These are phyloP conservation scores for Themeda triandra DNA, from an alignment of 176 grass and related monocot genomes.

Conservation along the genomic window DNA sequence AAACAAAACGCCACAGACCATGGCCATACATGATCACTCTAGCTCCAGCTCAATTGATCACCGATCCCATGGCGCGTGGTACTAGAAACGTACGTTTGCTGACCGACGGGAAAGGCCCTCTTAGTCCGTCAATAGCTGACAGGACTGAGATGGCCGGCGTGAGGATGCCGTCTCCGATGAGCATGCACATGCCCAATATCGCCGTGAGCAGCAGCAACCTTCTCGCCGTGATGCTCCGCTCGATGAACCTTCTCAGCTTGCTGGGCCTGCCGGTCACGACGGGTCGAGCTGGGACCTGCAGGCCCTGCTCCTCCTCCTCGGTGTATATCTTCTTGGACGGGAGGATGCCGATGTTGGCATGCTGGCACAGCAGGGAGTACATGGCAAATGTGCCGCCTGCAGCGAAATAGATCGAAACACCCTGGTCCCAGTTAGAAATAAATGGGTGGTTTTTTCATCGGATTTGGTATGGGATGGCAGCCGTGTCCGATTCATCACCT, in stretches of 20 bases:
- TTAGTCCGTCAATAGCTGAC: conserved; percentile 70
- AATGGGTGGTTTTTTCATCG: background rate
- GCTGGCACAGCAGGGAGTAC: conserved; percentile 73
- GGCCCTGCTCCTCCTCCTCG: conserved; percentile 18
- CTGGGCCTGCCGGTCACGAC: conserved; percentile 22
- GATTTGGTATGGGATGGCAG: background rate
- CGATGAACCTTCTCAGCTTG: conserved; percentile 57
- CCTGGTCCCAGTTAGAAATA: background rate
- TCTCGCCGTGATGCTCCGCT: conserved; percentile 60
- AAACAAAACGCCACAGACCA: background rate
- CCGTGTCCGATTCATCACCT: no score
- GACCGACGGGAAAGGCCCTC: conserved; percentile 61
- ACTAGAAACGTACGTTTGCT: conserved; percentile 39
- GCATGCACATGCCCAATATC: conserved; percentile 82
- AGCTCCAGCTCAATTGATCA: no score
- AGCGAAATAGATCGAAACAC: background rate
- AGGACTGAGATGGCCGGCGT: conserved; percentile 77
- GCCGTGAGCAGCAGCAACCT: conserved; percentile 65
- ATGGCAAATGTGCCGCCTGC: conserved; percentile 86
- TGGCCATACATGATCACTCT: no score
- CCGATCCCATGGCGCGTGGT: no score
- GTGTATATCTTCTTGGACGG: conserved; percentile 54
- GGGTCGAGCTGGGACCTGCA: background rate
- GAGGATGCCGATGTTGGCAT: conserved; percentile 72
- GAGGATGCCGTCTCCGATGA: conserved; percentile 85